Evolutionary conservation across 176 grass and related monocot species (phyloP).

Genomic region (Zea luxurians): DNA sequence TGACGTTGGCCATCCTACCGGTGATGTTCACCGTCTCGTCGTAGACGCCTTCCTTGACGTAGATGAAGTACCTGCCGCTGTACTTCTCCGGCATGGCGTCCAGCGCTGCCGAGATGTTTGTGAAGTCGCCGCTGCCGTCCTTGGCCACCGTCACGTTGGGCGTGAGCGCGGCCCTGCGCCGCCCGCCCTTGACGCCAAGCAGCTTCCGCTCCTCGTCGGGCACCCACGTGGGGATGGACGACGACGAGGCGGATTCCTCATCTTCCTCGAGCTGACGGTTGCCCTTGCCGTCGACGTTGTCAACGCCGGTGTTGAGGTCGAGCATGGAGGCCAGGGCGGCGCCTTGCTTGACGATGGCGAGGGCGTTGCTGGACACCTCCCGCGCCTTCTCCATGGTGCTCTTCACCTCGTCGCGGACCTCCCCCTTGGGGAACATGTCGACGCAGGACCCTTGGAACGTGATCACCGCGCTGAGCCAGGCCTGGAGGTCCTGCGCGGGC

Average conservation of each 20-base stretch:
- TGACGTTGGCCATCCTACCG: conserved; percentile 53
- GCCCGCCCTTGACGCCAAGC: not conserved
- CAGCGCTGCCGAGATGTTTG: conserved; percentile 69
- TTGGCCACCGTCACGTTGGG: conserved; percentile 85
- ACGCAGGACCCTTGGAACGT: conserved; percentile 82
- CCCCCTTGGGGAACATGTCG: conserved; percentile 77
- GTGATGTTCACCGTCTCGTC: conserved; percentile 70
- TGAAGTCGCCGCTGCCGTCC: conserved; percentile 74
- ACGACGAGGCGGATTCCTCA: not conserved
- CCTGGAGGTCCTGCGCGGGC: conserved; percentile 56
- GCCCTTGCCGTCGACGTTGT: no score
- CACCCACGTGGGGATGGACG: conserved; percentile 51
- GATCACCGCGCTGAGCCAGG: conserved; percentile 87
- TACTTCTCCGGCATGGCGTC: conserved; percentile 55
- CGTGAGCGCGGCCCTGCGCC: conserved; percentile 20
- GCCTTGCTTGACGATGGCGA: conserved; percentile 67
- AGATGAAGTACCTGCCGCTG: conserved; percentile 66
- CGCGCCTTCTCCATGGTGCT: conserved; percentile 50
- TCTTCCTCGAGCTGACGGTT: not conserved
- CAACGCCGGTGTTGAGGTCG: conserved; percentile 23
- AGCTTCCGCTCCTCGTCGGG: conserved; percentile 35
- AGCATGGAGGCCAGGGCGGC: conserved; percentile 57
- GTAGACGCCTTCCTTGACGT: conserved; percentile 86
- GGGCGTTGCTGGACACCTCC: conserved; percentile 83
- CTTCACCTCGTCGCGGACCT: conserved; percentile 47